phyloP scores from a whole-genome alignment of 768 basidiomycete genomes.

The Russula sp. region DNA sequence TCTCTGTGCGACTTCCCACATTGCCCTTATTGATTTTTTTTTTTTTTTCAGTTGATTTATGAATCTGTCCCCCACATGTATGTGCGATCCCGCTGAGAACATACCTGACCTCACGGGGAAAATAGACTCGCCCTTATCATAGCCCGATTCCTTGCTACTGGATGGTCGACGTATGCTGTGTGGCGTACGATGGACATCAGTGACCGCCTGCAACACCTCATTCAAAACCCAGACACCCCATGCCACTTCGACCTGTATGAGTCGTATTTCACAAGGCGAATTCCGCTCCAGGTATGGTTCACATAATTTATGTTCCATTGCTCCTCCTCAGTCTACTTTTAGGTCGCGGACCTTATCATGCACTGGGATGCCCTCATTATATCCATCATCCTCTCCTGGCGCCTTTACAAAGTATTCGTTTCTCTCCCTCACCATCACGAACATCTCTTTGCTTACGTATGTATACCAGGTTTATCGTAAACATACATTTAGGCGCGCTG shows the following conservation, averaged over 20 bases:
- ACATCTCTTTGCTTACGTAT: conserved; percentile 1
- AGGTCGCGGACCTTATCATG: conserved; percentile 52
- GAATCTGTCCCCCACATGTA: conserved; percentile 58
- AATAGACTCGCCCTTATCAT: conserved; percentile 48
- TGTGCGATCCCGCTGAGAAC: conserved; percentile 23
- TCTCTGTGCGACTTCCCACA: not conserved
- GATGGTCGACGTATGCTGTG: conserved; percentile 51
- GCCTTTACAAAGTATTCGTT: conserved; percentile 42
- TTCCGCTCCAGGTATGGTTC: conserved; percentile 43
- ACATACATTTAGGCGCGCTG: conserved; percentile 51
- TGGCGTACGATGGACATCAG: conserved; percentile 45
- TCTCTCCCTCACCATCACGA: not conserved
- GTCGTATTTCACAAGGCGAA: conserved; percentile 43
- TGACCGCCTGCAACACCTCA: conserved; percentile 39
- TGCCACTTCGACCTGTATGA: conserved; percentile 51
- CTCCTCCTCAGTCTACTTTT: not conserved
- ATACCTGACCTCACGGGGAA: not conserved
- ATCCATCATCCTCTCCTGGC: conserved; percentile 45
- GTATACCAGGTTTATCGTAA: conserved; percentile 43
- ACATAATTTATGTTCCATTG: not conserved
- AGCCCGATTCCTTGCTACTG: conserved; percentile 46
- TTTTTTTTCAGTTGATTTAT: conserved; percentile 38
- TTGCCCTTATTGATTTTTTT: not conserved
- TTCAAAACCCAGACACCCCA: conserved; percentile 42
- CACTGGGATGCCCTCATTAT: conserved; percentile 45